Base-by-base conservation (phyloP, 495 filamentous ascomycete species). In the Penicillium argentinense region DNA sequence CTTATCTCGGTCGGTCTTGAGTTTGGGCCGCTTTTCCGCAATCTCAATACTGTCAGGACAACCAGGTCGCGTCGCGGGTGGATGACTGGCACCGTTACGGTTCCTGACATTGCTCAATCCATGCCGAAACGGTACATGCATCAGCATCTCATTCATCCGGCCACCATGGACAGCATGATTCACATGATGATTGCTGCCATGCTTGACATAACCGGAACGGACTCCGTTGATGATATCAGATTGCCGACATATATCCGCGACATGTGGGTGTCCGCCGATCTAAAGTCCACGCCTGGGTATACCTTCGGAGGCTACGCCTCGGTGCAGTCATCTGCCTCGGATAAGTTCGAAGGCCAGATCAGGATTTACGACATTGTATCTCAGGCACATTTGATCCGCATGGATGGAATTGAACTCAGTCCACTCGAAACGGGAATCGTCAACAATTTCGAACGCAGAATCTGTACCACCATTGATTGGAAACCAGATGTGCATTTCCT, bases 91-190 rank as follows among this genome's bases (percentile, higher is more conserved):
- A 41, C 45, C 1, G 56, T 60, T 5, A 55, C 33, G 1, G 46
- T 65, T 8, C 65, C 65, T 0, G 57, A 68, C 33, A 56, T 68
- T 26, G 47, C 41, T 14, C 40, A 39, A 19, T 47, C 47, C 4
- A 68, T 70, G 65, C 63, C 65, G 19, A 56, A 60, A 24, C 47
- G 45, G 9, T 57, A 54, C 43, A 42, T 58, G 39, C 56, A 67
- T 27, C 36, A 57, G 0, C 67, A 67, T 37, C 27, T 69, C 2
- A 65, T 73, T 17, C 69, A 73, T 25, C 69, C 69, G 1, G 55
- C 63, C 5, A 64, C 60, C 2, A 62, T 73, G 57, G 69, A 73
- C 18, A 64, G 60, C 29, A 64, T 67, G 49, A 54, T 70, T 5
- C 69, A 73, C 32, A 47, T 65, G 56, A 26, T 58, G 45, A 59